Percentiles rank a stretch among this genome's conserved stretches.
These are phyloP conservation scores for Stachybotrys elegans DNA, from an alignment of 2,329 filamentous ascomycete species.

Conservation along the genomic window DNA sequence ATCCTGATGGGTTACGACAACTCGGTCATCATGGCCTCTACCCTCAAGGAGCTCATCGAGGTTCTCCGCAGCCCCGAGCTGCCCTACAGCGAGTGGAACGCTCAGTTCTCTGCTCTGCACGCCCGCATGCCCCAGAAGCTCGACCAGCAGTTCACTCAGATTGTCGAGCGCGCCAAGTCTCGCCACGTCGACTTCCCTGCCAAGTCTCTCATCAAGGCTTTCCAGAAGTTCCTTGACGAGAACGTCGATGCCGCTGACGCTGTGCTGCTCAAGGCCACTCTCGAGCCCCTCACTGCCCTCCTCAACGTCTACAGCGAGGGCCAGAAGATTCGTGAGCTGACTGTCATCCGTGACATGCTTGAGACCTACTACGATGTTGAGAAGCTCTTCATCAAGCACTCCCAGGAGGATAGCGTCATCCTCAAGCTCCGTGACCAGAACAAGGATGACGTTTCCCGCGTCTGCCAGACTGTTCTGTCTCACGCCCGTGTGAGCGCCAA, in stretches of 20 bases:
- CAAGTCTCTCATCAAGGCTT: conserved; percentile 77
- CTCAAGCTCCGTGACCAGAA: conserved; percentile 92
- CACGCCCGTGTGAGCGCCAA: conserved; percentile 90
- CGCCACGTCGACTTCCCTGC: conserved; percentile 86
- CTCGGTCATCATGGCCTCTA: conserved; percentile 87
- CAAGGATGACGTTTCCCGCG: conserved; percentile 82
- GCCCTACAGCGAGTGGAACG: conserved; percentile 93
- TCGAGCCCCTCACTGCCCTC: conserved; percentile 72
- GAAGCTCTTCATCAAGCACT: conserved; percentile 78
- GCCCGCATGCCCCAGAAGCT: conserved; percentile 95
- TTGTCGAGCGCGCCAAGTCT: conserved; percentile 76
- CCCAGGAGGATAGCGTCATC: conserved; percentile 90
- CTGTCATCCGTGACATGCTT: conserved; percentile 73
- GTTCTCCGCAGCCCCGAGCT: conserved; percentile 86
- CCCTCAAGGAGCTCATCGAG: conserved; percentile 82
- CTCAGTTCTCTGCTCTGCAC: conserved; percentile 94
- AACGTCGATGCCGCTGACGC: conserved; percentile 70
- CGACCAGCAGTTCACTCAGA: conserved; percentile 73
- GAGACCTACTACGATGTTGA: conserved; percentile 80
- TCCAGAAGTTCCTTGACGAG: conserved; percentile 85
- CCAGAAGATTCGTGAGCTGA: conserved; percentile 84
- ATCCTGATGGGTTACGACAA: conserved; percentile 95
- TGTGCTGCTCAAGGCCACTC: conserved; percentile 64
- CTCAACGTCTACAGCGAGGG: conserved; percentile 80
- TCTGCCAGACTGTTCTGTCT: conserved; percentile 85